Evolutionary conservation across 164 flowering plant species (phyloP), one percentile per base, ranked within the genome.

Genomic region (Vitis rotundifolia): DNA sequence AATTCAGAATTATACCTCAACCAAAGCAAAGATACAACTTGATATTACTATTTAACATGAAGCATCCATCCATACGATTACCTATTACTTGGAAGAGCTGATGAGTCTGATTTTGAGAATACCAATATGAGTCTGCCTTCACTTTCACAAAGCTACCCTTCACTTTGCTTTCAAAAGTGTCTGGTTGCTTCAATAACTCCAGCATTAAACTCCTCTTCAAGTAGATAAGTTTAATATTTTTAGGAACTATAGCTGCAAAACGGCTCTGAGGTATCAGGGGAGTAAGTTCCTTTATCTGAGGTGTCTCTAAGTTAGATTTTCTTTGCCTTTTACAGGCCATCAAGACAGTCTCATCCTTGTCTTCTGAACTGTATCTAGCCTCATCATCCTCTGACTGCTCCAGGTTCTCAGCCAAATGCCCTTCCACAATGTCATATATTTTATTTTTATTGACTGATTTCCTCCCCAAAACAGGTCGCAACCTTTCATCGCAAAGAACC

Each of bases 11-110:
- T 59, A 59, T 26, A 26, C 29, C 37, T 26, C 31, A 59, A 26
- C 61, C 37, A 11, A 26, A 26, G 61, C 37, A 37, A 22, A 59
- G 61, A 19, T 15, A 31, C 56, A 61, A 12, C 44, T 31, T 19
- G 11, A 64, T 13, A 9, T 14, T 14, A 16, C 19, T 12, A n/a
- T 3, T 28, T 65, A 9, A 65, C 15, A 29, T 51, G 2, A 65
- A 37, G 11, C 57, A 64, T 28, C 16, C 50, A 6, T 48, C 11
- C 12, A 3, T 14, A 56, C 50, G 0, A 57, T 58, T 78, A 91
- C 97, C 94, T 75, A 73, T 88, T 62, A 91, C 91, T 81, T 81
- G 86, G 68, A 76, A 75, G 15, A 93, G 87, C 80, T 76, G 88
- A 37, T 37, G 44, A 37, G 44, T 37, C 44, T 22, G 44, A 37